Conservation (phyloP, 495 filamentous ascomycete genomes). For the Aspergillus kassunensis region DNA sequence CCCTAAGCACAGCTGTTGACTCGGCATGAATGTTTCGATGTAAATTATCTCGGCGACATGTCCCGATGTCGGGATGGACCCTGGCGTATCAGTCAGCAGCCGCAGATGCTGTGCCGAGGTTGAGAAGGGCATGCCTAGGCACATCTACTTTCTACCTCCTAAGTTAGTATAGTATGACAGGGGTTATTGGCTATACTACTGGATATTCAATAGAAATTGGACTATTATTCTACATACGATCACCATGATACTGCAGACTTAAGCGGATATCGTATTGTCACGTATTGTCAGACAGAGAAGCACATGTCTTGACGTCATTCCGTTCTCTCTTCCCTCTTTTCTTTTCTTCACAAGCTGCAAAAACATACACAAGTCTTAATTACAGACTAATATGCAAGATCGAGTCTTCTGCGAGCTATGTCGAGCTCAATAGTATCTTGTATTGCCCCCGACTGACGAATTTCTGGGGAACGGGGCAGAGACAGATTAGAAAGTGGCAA, state of each 20-base stretch:
- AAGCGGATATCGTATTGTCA: neutral
- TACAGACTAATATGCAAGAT: neutral
- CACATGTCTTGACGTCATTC: constrained; percentile 34
- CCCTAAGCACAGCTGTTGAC: constrained; percentile 6
- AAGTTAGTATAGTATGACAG: no score
- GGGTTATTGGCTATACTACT: no score
- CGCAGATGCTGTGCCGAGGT: constrained; percentile 10
- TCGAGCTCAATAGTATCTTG: no score
- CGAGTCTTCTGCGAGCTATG: neutral
- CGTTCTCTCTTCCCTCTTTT: neutral
- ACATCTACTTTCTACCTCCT: no score
- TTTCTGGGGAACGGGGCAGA: constrained; percentile 4
- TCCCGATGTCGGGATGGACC: no score
- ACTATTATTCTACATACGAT: no score
- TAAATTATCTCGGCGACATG: neutral
- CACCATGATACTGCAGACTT: no score
- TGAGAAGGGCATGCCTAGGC: neutral
- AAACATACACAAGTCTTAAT: neutral
- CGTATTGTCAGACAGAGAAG: constrained; percentile 26
- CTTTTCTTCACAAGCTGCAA: neutral
- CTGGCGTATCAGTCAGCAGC: no score
- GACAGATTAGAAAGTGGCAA: neutral
- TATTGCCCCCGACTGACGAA: neutral
- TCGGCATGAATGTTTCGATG: neutral
- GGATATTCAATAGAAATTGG: no score